These are phyloP conservation scores for Encephalitozoon intestinalis DNA, from an alignment of 371 early-diverging fungal genomes.

Conservation along the genomic window DNA sequence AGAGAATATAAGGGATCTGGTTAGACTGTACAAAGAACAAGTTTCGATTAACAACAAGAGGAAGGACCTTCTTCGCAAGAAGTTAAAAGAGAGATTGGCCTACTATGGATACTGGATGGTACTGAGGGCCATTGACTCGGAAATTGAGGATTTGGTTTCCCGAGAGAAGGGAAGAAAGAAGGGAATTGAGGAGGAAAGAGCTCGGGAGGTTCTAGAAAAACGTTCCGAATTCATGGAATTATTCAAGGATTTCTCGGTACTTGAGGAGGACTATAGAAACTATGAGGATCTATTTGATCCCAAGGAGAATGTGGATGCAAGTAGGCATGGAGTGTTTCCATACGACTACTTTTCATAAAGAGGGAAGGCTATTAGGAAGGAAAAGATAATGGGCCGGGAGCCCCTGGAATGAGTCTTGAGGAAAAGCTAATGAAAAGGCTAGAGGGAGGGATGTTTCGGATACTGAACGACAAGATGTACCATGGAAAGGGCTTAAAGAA, in stretches of 20 bases:
- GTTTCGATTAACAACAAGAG: background rate
- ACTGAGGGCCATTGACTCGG: background rate
- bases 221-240: background rate
- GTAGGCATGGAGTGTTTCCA: background rate
- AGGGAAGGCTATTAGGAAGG: background rate
- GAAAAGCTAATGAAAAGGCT: constrained; percentile 53
- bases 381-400: background rate
- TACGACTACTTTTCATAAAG: background rate
- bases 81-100: background rate
- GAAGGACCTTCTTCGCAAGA: background rate
- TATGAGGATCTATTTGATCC: background rate
- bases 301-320: background rate
- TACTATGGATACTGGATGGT: background rate
- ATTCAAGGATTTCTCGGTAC: background rate
- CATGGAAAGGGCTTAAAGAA: constrained; percentile 48
- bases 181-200: background rate
- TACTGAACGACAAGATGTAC: constrained; percentile 61
- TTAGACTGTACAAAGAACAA: background rate
- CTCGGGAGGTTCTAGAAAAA: background rate
- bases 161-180: background rate
- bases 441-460: constrained; percentile 59
- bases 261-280: background rate
- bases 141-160: background rate
- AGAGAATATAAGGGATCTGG: background rate
- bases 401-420: constrained; percentile 17